These are phyloP conservation scores for Russula sp. DNA, from an alignment of 768 basidiomycete species.

Conservation along the genomic window DNA sequence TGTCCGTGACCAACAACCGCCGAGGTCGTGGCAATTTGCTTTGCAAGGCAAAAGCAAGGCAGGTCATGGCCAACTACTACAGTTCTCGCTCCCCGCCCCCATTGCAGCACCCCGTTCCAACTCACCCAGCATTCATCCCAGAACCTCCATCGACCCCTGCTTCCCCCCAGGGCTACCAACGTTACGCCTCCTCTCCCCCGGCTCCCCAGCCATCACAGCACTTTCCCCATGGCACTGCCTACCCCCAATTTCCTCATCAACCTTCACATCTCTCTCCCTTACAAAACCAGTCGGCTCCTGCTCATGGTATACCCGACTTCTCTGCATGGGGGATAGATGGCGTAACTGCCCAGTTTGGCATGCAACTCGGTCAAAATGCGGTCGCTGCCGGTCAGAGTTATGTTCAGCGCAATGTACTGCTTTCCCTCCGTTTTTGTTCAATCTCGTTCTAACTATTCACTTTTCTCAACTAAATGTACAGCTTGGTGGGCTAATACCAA, in stretches of 20 bases:
- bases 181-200: slow-evolving; percentile 58
- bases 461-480: slow-evolving; percentile 27
- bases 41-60: not conserved
- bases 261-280: slow-evolving; percentile 26
- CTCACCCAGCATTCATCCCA: slow-evolving; percentile 79
- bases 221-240: slow-evolving; percentile 33
- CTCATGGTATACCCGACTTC: slow-evolving; percentile 38
- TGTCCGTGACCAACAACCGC: not conserved
- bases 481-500: slow-evolving; percentile 76
- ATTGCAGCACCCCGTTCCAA: slow-evolving; percentile 81
- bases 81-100: slow-evolving; percentile 62
- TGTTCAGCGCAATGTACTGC: slow-evolving; percentile 81
- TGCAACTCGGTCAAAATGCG: slow-evolving; percentile 90
- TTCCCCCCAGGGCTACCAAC: slow-evolving; percentile 69
- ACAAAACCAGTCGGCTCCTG: slow-evolving; percentile 17
- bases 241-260: slow-evolving; percentile 44
- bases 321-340: slow-evolving; percentile 83
- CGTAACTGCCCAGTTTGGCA: slow-evolving; percentile 90
- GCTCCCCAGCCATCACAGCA: slow-evolving; percentile 25
- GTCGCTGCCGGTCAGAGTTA: slow-evolving; percentile 94
- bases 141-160: slow-evolving; percentile 72
- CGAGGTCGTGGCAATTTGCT: not conserved
- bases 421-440: slow-evolving; percentile 13
- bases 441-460: not conserved
- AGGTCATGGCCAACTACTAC: slow-evolving; percentile 25